These are phyloP conservation scores for Solanum tacnaense DNA, from an alignment of 257 asterid species.

Conservation along the genomic window DNA sequence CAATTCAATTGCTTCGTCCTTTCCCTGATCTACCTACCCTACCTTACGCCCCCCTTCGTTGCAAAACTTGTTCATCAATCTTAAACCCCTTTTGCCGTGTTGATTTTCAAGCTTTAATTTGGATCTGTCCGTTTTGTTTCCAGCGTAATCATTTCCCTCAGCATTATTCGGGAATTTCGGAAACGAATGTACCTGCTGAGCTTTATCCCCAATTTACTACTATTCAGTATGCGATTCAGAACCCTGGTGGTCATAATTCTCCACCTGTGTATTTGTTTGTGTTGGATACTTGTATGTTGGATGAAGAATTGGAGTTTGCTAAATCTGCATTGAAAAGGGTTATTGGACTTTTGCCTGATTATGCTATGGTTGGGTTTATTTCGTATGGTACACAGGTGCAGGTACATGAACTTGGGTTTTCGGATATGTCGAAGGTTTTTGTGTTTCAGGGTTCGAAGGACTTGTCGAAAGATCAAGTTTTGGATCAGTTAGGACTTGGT, in stretches of 20 bases:
- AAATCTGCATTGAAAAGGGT: conserved; percentile 85
- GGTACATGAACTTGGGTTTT: conserved; percentile 90
- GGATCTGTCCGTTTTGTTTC: conserved; percentile 98
- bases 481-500: conserved; percentile 82
- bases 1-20: conserved; percentile 85
- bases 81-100: conserved; percentile 66
- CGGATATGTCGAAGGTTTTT: conserved; percentile 78
- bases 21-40: conserved; percentile 63
- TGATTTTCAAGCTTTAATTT: conserved; percentile 72
- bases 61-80: conserved; percentile 76
- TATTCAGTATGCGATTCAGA: conserved; percentile 40
- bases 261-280: conserved; percentile 54
- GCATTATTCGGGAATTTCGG: conserved; percentile 51
- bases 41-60: conserved; percentile 65
- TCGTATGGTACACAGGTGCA: conserved; percentile 95
- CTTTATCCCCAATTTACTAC: conserved; percentile 81
- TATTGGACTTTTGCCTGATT: conserved; percentile 81
- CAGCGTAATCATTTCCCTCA: conserved; percentile 81
- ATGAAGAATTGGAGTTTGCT: conserved; percentile 80
- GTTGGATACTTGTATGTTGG: conserved; percentile 83
- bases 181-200: conserved; percentile 78
- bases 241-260: not conserved
- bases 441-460: conserved; percentile 85
- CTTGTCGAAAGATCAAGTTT: conserved; percentile 69
- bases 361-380: conserved; percentile 90